phyloP scores from a whole-genome alignment of 176 grass and related monocot species.

The Triticum timopheevii region DNA sequence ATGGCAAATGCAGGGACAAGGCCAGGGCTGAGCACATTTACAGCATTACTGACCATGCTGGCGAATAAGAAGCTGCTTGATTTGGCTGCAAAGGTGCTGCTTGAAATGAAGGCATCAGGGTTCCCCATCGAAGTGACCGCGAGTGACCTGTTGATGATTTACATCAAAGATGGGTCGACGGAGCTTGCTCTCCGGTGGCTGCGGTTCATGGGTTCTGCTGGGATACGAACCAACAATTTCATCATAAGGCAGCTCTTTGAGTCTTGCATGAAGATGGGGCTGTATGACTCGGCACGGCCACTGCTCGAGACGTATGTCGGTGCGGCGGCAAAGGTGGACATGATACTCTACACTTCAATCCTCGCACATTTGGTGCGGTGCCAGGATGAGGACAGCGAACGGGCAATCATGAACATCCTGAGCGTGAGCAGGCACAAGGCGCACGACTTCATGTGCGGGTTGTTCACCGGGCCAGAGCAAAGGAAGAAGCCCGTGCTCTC shows the following conservation, averaged over 20 bases:
- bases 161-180: constrained; percentile 78
- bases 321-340: constrained; percentile 73
- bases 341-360: constrained; percentile 92
- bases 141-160: constrained; percentile 96
- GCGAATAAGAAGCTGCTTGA: constrained; percentile 81
- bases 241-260: constrained; percentile 94
- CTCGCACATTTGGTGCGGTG: constrained; percentile 76
- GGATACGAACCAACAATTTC: constrained; percentile 95
- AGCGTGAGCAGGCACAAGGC: constrained; percentile 72
- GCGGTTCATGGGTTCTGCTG: constrained; percentile 82
- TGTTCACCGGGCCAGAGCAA: constrained; percentile 94
- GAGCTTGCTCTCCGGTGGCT: constrained; percentile 89
- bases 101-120: constrained; percentile 94
- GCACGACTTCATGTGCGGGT: constrained; percentile 77
- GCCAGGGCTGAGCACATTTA: constrained; percentile 82
- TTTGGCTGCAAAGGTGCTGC: constrained; percentile 80
- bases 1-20: constrained; percentile 81
- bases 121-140: constrained; percentile 77
- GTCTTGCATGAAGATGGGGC: constrained; percentile 88
- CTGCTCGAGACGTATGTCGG: constrained; percentile 72
- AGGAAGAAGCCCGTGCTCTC: constrained; percentile 80
- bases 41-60: constrained; percentile 70
- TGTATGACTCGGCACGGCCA: constrained; percentile 74
- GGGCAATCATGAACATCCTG: constrained; percentile 88
- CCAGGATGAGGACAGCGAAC: constrained; percentile 71